A percentile compares a stretch with the other conserved stretches of the same genome.
Evolutionary conservation across 2,329 filamentous ascomycete genomes (phyloP).

Genomic region (Penicillium sp.): DNA sequence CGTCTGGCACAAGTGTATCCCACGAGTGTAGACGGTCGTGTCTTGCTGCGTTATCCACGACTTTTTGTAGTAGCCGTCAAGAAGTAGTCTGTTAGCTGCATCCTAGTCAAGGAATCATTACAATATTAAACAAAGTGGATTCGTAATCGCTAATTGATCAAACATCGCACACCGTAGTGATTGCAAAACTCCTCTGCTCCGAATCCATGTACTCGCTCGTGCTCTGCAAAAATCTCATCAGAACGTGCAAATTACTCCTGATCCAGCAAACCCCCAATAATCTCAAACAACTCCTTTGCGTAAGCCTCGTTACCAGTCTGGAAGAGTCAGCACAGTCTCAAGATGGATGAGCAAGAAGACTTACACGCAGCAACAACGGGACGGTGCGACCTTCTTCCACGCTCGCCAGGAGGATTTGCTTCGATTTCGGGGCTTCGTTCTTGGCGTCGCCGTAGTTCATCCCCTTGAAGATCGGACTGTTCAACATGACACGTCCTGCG

Average conservation of each 20-base stretch:
- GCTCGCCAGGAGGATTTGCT: constrained; percentile 60
- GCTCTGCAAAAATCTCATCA: too few species aligned
- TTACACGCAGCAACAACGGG: constrained; percentile 54
- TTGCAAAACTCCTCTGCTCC: not conserved
- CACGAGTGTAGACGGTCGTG: constrained; percentile 46
- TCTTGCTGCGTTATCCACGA: constrained; percentile 52
- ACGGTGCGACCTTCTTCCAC: constrained; percentile 50
- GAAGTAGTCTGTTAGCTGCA: constrained; percentile 2
- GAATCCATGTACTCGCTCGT: constrained; percentile 3
- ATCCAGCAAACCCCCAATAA: not conserved
- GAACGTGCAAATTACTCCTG: not conserved
- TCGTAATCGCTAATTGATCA: constrained; percentile 7
- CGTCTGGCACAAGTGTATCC: constrained; percentile 44
- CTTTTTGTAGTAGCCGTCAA: constrained; percentile 50
- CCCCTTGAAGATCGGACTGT: constrained; percentile 70
- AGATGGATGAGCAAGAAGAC: constrained; percentile 8
- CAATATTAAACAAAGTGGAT: constrained; percentile 1
- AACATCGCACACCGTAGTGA: constrained; percentile 2
- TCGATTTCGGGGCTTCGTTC: constrained; percentile 61
- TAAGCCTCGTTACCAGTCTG: constrained; percentile 41
- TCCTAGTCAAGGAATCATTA: not conserved
- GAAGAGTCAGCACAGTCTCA: constrained; percentile 2
- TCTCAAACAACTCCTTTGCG: not conserved
- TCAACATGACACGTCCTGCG: constrained; percentile 78
- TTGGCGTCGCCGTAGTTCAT: constrained; percentile 67